Base-by-base conservation (phyloP, 2,329 filamentous ascomycete genomes). In the Colletotrichum spinosum region DNA sequence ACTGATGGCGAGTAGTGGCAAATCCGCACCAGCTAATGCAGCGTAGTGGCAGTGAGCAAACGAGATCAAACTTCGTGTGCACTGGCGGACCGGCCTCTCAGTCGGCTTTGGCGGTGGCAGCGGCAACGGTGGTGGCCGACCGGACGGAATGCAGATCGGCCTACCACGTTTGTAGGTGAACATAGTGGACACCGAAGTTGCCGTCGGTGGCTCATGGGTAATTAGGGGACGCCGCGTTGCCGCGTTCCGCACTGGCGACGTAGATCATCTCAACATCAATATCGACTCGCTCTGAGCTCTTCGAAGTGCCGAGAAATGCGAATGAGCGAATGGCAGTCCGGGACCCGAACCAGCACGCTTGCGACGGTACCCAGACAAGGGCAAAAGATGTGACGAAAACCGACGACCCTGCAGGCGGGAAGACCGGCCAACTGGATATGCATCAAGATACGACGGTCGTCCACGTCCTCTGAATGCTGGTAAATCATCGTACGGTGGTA, bases 311-410 rank as follows among this genome's bases (percentile, higher is more conserved):
- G 42, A 54, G 42, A 4, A 59, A 8, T 34, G 44, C 46, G 45
- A 55, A 45, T 39, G 17, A 39, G 12, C 12, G n/a, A 39, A 41
- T 33, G 39, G 12, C 35, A 44, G 17, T 15, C 25, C 45, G 39
- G 62, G 17, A 46, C 12, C 17, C 51, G 57, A 35, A 39, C 41
- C 57, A 33, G 35, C 39, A 41, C 39, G 13, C 34, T 50, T 34
- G 25, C 25, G 17, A 41, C 38, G 9, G 38, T 41, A 6, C 5
- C 9, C 38, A n/a, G 11, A 25, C 42, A 12, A 34, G 25, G 17
- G 38, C 39, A 13, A 55, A 39, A 61, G 45, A 58, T 57, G 46
- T 45, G 57, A 65, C 35, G 51, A 51, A 33, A 44, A 17, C 17
- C 7, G 9, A 33, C 33, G 38, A 15, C 41, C 13, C 39, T 61